These are phyloP conservation scores for Termitomyces sp. DNA, from an alignment of 1,284 basidiomycete species.

Conservation along the genomic window DNA sequence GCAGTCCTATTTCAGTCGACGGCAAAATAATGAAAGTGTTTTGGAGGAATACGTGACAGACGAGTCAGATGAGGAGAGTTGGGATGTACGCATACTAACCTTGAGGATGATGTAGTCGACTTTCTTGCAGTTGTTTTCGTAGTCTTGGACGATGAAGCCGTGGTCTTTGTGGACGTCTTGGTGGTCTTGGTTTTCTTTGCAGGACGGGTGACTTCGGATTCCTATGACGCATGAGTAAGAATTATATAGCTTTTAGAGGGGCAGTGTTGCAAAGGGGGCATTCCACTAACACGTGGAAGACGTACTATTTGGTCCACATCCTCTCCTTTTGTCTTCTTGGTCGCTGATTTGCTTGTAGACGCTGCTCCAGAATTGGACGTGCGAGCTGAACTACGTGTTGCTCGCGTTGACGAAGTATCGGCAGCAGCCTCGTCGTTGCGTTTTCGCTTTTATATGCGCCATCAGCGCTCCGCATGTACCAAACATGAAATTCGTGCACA, in stretches of 20 bases:
- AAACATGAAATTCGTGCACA: neutral
- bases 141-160: constrained; percentile 14
- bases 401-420: constrained; percentile 34
- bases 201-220: constrained; percentile 15
- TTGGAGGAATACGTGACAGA: constrained; percentile 6
- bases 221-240: constrained; percentile 7
- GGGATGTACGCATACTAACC: constrained; percentile 1
- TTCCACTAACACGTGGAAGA: constrained; percentile 9
- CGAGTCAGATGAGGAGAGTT: neutral
- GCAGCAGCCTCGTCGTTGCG: constrained; percentile 32
- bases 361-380: constrained; percentile 18
- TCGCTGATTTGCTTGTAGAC: constrained; percentile 3
- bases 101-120: constrained; percentile 4
- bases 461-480: neutral
- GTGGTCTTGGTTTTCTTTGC: constrained; percentile 35
- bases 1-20: constrained; percentile 19
- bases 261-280: neutral
- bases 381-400: constrained; percentile 47
- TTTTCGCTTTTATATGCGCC: constrained; percentile 30
- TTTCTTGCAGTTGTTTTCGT: constrained; percentile 21
- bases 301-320: constrained; percentile 12
- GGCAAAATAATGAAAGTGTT: constrained; percentile 5
- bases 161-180: constrained; percentile 24
- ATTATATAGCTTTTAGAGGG: neutral
- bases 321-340: constrained; percentile 8